These are phyloP conservation scores for Zymoseptoria ardabiliae DNA, from an alignment of 2,329 filamentous ascomycete genomes.

Conservation along the genomic window DNA sequence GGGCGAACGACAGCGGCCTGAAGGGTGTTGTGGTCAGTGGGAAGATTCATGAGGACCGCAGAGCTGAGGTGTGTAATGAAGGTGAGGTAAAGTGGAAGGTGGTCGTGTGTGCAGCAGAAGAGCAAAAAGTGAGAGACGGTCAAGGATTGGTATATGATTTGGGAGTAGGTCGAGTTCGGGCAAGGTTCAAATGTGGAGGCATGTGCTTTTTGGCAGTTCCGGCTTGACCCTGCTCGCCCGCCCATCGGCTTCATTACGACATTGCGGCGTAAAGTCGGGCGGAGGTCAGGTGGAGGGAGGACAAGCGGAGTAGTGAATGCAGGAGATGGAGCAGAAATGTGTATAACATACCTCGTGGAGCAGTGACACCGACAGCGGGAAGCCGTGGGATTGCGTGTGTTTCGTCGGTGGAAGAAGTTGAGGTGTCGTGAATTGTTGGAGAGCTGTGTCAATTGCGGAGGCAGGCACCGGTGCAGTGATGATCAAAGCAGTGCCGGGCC, in stretches of 20 bases:
- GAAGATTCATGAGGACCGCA: not conserved
- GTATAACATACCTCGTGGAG: not conserved
- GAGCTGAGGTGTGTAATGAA: not conserved
- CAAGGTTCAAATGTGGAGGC: not conserved
- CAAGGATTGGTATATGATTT: not conserved
- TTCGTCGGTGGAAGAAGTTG: not conserved
- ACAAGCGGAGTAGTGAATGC: not conserved
- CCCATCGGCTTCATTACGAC: not conserved
- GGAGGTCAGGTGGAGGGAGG: not conserved
- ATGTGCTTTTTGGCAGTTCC: not conserved
- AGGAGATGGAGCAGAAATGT: not conserved
- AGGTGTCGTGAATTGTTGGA: not conserved
- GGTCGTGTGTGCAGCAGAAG: not conserved
- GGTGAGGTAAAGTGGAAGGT: not conserved
- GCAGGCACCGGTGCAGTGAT: not conserved
- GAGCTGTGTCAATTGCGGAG: not conserved
- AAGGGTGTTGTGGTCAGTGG: not conserved
- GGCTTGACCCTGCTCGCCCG: not conserved
- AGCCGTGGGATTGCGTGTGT: not conserved
- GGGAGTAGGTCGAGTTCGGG: not conserved
- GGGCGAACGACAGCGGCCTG: not conserved
- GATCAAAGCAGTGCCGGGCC: not conserved
- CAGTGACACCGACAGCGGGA: not conserved
- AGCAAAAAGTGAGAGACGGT: not conserved
- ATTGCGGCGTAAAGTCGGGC: not conserved